Percentiles rank a stretch among this genome's conserved stretches.
Conservation (phyloP, 1,284 basidiomycete species). For the Chiua sp. region DNA sequence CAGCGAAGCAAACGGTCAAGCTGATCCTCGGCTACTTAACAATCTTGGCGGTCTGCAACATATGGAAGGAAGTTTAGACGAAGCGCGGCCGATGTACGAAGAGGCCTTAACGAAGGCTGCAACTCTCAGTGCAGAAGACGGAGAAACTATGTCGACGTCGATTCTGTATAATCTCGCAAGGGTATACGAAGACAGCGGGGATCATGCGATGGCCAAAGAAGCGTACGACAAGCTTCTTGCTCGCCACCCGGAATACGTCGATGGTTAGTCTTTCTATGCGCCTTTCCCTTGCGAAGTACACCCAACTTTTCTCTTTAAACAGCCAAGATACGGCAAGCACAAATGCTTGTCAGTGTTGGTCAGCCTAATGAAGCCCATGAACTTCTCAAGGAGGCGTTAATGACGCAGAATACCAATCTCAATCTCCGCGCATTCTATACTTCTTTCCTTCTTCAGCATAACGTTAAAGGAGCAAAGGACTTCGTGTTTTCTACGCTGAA, state of each 20-base stretch:
- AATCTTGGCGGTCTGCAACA: slow-evolving; percentile 85
- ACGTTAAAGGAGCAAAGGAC: slow-evolving; percentile 77
- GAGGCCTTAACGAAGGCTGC: slow-evolving; percentile 65
- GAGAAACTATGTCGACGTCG: slow-evolving; percentile 78
- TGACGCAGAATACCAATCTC: slow-evolving; percentile 71
- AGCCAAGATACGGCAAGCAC: slow-evolving; percentile 92
- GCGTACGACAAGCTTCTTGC: slow-evolving; percentile 86
- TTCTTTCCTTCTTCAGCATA: slow-evolving; percentile 84
- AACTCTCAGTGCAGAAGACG: slow-evolving; percentile 51
- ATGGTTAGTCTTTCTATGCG: slow-evolving; percentile 62
- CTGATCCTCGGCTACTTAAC: slow-evolving; percentile 77
- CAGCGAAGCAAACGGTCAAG: slow-evolving; percentile 51
- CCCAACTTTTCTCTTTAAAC: slow-evolving; percentile 8
- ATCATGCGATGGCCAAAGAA: slow-evolving; percentile 73
- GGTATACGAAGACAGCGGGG: slow-evolving; percentile 84
- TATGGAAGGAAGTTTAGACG: slow-evolving; percentile 64
- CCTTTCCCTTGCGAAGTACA: background rate
- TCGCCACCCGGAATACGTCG: slow-evolving; percentile 92
- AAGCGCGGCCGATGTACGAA: slow-evolving; percentile 69
- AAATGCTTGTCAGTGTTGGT: slow-evolving; percentile 72
- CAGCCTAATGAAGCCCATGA: slow-evolving; percentile 83
- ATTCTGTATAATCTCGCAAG: slow-evolving; percentile 90
- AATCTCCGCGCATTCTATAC: slow-evolving; percentile 88
- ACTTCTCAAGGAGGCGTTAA: slow-evolving; percentile 85
- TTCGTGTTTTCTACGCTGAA: slow-evolving; percentile 87